Percentiles rank a stretch among this genome's conserved stretches.
Evolutionary conservation across 352 stramenopile species (phyloP).

Genomic region (Pythium folliculosum): DNA sequence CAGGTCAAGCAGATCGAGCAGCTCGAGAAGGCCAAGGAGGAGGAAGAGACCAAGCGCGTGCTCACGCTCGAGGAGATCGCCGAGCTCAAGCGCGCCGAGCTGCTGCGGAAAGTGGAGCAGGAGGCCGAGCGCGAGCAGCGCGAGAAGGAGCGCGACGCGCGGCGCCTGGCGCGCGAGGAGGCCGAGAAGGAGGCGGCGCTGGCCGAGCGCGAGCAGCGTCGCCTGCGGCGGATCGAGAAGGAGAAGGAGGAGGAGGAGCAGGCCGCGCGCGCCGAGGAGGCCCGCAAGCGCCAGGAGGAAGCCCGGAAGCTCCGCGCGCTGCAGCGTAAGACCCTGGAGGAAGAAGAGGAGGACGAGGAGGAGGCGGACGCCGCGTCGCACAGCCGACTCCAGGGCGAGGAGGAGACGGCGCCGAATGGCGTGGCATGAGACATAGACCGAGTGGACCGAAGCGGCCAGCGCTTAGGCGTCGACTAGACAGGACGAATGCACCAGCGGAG

Average conservation of each 20-base stretch:
- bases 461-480: neutral
- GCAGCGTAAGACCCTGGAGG: slow-evolving; percentile 35
- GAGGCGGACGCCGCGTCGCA: neutral
- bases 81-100: slow-evolving; percentile 67
- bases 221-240: slow-evolving; percentile 61
- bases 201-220: slow-evolving; percentile 56
- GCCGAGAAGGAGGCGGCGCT: slow-evolving; percentile 55
- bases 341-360: slow-evolving; percentile 3
- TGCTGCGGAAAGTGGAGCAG: slow-evolving; percentile 66
- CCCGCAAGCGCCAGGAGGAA: slow-evolving; percentile 28
- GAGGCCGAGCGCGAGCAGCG: slow-evolving; percentile 60
- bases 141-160: slow-evolving; percentile 54
- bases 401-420: neutral
- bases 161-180: slow-evolving; percentile 51
- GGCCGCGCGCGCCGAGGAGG: slow-evolving; percentile 33
- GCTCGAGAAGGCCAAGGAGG: slow-evolving; percentile 71
- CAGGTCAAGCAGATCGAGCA: slow-evolving; percentile 86
- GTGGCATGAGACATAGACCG: slow-evolving; percentile 4
- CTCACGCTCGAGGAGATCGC: slow-evolving; percentile 65
- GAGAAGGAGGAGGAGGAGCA: slow-evolving; percentile 52
- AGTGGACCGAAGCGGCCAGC: neutral
- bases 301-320: slow-evolving; percentile 47
- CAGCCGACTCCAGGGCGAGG: neutral
- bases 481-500: neutral
- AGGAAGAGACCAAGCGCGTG: slow-evolving; percentile 54